phyloP scores from a whole-genome alignment of 116 monocot species.

The Zostera marina region DNA sequence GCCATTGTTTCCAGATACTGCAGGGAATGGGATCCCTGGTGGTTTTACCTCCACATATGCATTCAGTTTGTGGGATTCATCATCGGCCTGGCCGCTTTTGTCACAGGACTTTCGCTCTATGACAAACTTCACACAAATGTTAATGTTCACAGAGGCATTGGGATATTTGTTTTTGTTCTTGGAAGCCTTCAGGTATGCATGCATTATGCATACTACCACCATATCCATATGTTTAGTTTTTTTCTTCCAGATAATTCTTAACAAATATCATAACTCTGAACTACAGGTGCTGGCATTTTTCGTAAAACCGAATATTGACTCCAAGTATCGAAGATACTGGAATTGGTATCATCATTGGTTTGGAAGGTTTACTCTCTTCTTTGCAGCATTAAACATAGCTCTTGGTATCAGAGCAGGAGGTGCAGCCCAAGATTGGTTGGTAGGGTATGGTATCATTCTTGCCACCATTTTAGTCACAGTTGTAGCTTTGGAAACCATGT shows the following conservation, averaged over 20 bases:
- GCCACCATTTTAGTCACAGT: conserved; percentile 16
- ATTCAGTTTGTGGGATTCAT: conserved; percentile 29
- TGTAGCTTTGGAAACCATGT: conserved; percentile 8
- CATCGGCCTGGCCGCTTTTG: conserved; percentile 17
- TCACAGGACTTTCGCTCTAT: conserved; percentile 26
- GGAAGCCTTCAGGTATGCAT: conserved; percentile 16
- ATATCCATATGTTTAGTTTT: background rate
- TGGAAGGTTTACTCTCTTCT: conserved; percentile 18
- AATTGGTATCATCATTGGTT: conserved; percentile 42
- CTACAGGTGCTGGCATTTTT: conserved; percentile 40
- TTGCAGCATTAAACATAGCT: conserved; percentile 28
- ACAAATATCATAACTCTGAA: background rate
- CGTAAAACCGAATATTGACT: conserved; percentile 16
- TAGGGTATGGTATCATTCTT: conserved; percentile 46
- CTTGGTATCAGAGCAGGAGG: conserved; percentile 26
- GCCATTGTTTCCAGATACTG: conserved; percentile 20
- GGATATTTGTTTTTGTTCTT: conserved; percentile 23
- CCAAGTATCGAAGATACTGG: conserved; percentile 46
- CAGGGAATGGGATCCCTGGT: conserved; percentile 24
- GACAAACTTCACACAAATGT: conserved; percentile 6
- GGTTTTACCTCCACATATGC: conserved; percentile 37
- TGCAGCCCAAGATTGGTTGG: conserved; percentile 39
- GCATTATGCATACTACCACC: too few species aligned
- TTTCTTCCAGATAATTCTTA: background rate
- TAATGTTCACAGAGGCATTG: conserved; percentile 28